Conservation (phyloP, 768 basidiomycete genomes). For the Cubamyces sp. region DNA sequence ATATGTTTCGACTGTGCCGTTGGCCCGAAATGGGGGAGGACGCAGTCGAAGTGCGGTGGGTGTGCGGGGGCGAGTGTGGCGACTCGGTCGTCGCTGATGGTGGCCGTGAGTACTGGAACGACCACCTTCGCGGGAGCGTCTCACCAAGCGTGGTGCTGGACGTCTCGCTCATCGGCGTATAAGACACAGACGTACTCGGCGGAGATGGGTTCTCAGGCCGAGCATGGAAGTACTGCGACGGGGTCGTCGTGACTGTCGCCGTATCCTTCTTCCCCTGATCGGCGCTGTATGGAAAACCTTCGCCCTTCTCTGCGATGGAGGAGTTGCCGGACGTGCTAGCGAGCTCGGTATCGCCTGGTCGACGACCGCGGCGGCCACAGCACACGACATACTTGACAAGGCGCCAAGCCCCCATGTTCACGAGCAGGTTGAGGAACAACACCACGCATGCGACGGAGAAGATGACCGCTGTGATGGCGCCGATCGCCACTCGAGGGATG, state of each 20-base stretch:
- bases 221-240: slow-evolving; percentile 25
- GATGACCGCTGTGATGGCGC: slow-evolving; percentile 71
- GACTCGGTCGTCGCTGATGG: slow-evolving; percentile 31
- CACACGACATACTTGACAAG: slow-evolving; percentile 23
- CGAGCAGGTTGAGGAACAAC: slow-evolving; percentile 60
- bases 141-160: slow-evolving; percentile 35
- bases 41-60: slow-evolving; percentile 17
- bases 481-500: slow-evolving; percentile 83
- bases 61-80: slow-evolving; percentile 21
- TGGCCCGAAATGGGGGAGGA: slow-evolving; percentile 22
- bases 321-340: slow-evolving; percentile 27
- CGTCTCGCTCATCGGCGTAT: slow-evolving; percentile 25
- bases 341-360: slow-evolving; percentile 24
- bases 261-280: slow-evolving; percentile 26
- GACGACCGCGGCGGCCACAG: slow-evolving; percentile 19
- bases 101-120: slow-evolving; percentile 36
- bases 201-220: slow-evolving; percentile 35
- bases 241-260: slow-evolving; percentile 21
- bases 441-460: slow-evolving; percentile 73
- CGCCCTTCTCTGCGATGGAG: slow-evolving; percentile 28
- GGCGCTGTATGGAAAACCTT: not conserved
- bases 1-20: slow-evolving; percentile 28
- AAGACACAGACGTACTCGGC: slow-evolving; percentile 25
- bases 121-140: slow-evolving; percentile 34
- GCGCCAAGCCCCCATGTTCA: slow-evolving; percentile 33